Base-by-base conservation (phyloP, 345 rosid genomes). In the Salix viminalis region DNA sequence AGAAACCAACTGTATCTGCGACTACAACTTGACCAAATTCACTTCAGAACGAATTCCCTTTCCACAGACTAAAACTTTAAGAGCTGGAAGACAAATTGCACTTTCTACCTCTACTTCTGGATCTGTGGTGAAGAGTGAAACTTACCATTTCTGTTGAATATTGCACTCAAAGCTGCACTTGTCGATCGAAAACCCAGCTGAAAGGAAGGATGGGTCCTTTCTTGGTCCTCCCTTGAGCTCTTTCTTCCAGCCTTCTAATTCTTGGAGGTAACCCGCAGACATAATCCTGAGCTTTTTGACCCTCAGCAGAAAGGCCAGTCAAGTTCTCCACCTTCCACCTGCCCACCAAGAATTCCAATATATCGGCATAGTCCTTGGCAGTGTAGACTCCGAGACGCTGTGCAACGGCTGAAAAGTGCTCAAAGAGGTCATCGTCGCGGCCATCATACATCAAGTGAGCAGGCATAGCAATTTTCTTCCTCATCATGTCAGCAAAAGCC, bases 401-500 rank as follows among this genome's bases (percentile, higher is more conserved):
- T 3, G 97, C 99, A 60, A 95, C 97, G 0, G 91, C 84, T 0
- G 97, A 90, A 79, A 85, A 95, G 86, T 95, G 81, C 10, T 91
- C 93, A 32, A 92, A 95, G 44, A 95, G 91, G 67, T 87, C 83
- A 61, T 91, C 88, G 1, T 93, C 89, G 0, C 78, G 82, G 8
- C 98, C 97, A 58, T 94, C 98, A 2, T 87, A 90, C 97, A 94
- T 92, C 87, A 94, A 74, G 81, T 94, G 98, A 36, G 98, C 98
- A 0, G 99, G 99, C 99, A 96, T 96, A 0, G 98, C 82, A 75
- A 96, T 91, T 79, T 91, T 96, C 90, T 96, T 92, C 84, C 87
- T 89, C 99, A 95, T 92, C 97, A 95, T 93, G 85, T 93, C 96
- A 21, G 99, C 90, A 75, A 95, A 87, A 21, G 95, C 89, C 74